phyloP scores from a whole-genome alignment of 495 filamentous ascomycete genomes.

The Aspergillus mulundensis region DNA sequence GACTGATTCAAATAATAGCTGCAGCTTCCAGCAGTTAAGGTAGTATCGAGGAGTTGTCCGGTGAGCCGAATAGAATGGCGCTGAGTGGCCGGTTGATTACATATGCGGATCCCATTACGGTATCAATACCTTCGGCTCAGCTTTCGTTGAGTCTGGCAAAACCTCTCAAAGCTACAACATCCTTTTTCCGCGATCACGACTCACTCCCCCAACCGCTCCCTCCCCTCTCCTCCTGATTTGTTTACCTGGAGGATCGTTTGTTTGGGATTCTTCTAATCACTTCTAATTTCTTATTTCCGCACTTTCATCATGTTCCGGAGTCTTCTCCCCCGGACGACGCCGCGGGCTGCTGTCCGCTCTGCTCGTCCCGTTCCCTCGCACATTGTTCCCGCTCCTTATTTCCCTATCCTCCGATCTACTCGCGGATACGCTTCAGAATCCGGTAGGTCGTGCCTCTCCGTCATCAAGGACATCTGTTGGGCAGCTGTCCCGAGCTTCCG shows the following conservation, averaged over 20 bases:
- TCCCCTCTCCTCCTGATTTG: conserved; percentile 25
- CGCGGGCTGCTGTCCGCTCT: conserved; percentile 58
- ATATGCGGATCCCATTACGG: conserved; percentile 18
- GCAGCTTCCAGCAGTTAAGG: not conserved
- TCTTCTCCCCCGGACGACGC: conserved; percentile 62
- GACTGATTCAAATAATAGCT: not conserved
- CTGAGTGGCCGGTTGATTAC: conserved; percentile 17
- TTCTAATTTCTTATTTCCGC: conserved; percentile 27
- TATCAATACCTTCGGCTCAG: conserved; percentile 24
- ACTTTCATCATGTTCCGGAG: conserved; percentile 64
- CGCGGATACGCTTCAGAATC: conserved; percentile 76
- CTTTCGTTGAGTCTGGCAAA: conserved; percentile 15
- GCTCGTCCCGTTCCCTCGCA: conserved; percentile 47
- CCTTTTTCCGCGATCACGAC: conserved; percentile 29
- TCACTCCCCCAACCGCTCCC: conserved; percentile 20
- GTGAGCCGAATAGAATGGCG: conserved; percentile 18
- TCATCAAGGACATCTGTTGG: not conserved
- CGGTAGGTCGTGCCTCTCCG: conserved; percentile 49
- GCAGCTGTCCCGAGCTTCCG: conserved; percentile 16
- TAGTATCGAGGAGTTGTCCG: not conserved
- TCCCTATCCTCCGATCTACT: conserved; percentile 54
- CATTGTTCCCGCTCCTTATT: conserved; percentile 52
- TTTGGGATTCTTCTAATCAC: conserved; percentile 17
- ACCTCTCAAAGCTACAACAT: conserved; percentile 25
- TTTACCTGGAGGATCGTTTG: conserved; percentile 29